Evolutionary conservation across 2,329 filamentous ascomycete genomes (phyloP).

Genomic region (Colletotrichum sp.): DNA sequence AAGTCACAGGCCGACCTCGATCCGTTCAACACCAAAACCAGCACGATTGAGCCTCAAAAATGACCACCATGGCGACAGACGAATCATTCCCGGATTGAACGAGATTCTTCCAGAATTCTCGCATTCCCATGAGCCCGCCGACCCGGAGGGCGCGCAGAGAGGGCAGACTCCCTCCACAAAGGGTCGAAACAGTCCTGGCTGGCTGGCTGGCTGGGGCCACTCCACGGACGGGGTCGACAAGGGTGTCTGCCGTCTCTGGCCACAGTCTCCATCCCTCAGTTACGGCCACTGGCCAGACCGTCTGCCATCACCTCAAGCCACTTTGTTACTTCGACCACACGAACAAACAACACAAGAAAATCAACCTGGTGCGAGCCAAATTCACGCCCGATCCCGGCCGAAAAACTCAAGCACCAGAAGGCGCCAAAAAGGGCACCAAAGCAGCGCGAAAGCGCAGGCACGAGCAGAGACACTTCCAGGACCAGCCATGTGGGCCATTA

Average conservation of each 20-base stretch:
- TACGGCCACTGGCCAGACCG: background rate
- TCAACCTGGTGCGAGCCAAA: background rate
- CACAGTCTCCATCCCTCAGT: background rate
- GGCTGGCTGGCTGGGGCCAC: background rate
- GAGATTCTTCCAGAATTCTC: background rate
- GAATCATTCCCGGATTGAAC: background rate
- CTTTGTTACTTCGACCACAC: background rate
- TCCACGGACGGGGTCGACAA: slow-evolving; percentile 11
- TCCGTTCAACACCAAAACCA: background rate
- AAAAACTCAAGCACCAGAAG: background rate
- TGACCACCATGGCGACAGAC: background rate
- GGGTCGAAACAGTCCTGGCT: slow-evolving; percentile 4
- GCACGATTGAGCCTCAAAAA: background rate
- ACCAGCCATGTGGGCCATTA: slow-evolving; percentile 14
- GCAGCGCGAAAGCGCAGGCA: background rate
- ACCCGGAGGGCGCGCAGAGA: background rate
- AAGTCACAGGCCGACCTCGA: background rate
- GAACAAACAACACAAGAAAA: background rate
- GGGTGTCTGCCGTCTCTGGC: slow-evolving; percentile 6
- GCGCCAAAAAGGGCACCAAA: background rate
- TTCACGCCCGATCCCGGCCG: background rate
- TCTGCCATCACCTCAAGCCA: background rate
- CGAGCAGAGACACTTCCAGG: background rate
- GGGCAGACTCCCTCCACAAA: slow-evolving; percentile 7
- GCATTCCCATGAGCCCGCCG: background rate